phyloP scores from a whole-genome alignment of 2,329 filamentous ascomycete species.

The Trichoderma harzianum region DNA sequence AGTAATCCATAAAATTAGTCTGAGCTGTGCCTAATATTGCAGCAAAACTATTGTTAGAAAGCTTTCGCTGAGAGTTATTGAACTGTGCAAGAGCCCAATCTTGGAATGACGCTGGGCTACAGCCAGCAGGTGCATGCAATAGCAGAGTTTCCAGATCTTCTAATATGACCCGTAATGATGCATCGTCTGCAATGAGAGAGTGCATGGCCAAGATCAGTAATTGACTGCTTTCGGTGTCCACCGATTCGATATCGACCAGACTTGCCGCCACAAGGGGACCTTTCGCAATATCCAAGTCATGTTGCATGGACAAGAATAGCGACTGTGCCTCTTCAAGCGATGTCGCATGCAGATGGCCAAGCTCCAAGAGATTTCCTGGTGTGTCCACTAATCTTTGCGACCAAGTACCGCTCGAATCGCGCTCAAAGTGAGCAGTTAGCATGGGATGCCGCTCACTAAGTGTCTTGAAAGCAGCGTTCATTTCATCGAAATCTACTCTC shows the following conservation, averaged over 20 bases:
- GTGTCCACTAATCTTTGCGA: neutral
- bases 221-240: neutral
- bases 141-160: neutral
- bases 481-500: neutral
- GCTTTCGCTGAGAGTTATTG: neutral
- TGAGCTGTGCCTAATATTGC: neutral
- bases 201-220: neutral
- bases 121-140: neutral
- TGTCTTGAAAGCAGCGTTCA: neutral
- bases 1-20: neutral
- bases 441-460: neutral
- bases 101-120: neutral
- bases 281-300: neutral
- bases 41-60: neutral
- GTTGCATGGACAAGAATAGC: neutral
- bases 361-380: neutral
- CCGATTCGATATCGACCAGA: neutral
- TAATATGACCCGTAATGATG: neutral
- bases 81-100: neutral
- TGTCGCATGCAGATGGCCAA: neutral
- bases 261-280: neutral
- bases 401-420: neutral
- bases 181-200: neutral
- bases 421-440: neutral
- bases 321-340: neutral